Percentiles rank a stretch among this genome's conserved stretches.
These are phyloP conservation scores for Aureobasidium sp. DNA, from an alignment of 2,329 filamentous ascomycete genomes.

Conservation along the genomic window DNA sequence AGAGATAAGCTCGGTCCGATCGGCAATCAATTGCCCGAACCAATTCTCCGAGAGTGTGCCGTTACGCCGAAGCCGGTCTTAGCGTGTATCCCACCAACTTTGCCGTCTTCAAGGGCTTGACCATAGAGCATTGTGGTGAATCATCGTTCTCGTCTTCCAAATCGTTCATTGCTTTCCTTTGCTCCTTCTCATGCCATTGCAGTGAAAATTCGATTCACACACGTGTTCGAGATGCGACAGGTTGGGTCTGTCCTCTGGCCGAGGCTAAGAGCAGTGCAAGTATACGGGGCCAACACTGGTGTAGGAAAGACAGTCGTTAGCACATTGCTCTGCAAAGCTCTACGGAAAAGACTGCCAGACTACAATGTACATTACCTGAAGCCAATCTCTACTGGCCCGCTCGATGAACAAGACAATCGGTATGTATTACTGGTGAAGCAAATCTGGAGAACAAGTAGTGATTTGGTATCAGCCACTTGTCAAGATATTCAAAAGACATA, in stretches of 20 bases:
- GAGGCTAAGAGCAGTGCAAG: conserved; percentile 61
- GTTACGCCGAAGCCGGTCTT: not conserved
- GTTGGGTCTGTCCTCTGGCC: conserved; percentile 60
- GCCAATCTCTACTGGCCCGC: conserved; percentile 70
- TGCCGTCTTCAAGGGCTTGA: not conserved
- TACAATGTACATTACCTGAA: conserved; percentile 63
- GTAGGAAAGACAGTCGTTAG: conserved; percentile 80
- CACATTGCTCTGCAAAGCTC: conserved; percentile 61
- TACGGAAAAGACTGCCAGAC: conserved; percentile 40
- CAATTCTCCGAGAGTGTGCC: not conserved
- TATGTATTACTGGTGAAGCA: conserved; percentile 31
- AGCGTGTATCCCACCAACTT: not conserved
- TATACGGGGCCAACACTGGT: conserved; percentile 78
- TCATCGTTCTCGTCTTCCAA: not conserved
- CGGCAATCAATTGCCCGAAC: not conserved
- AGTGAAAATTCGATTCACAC: not conserved
- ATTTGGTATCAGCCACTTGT: conserved; percentile 52
- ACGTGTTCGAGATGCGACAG: conserved; percentile 27
- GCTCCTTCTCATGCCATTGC: not conserved
- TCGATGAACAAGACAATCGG: conserved; percentile 63
- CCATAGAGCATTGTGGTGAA: not conserved
- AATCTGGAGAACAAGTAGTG: conserved; percentile 8
- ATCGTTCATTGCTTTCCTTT: not conserved
- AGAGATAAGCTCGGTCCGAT: not conserved
- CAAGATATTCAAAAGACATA: conserved; percentile 49